phyloP scores from a whole-genome alignment of 352 stramenopile genomes.

The Peronosclerospora sorghi region DNA sequence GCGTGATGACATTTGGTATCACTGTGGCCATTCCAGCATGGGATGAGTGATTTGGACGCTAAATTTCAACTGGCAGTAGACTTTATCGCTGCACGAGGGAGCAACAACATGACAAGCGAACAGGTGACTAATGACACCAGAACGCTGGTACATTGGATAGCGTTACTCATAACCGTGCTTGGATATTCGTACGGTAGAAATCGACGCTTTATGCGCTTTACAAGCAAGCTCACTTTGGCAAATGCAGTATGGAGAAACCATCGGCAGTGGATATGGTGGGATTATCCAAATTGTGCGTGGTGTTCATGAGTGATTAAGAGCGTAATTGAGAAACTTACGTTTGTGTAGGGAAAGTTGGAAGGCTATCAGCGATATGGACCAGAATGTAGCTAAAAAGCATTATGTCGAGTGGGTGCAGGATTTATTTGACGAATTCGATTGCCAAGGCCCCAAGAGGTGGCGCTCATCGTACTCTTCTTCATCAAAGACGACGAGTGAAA shows the following conservation, averaged over 20 bases:
- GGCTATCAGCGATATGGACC: conserved; percentile 42
- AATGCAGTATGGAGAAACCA: conserved; percentile 40
- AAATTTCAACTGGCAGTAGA: conserved; percentile 67
- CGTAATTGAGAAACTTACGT: neutral
- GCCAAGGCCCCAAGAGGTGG: conserved; percentile 21
- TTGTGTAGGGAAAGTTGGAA: conserved; percentile 51
- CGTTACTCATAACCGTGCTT: conserved; percentile 6
- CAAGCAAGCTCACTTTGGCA: conserved; percentile 64
- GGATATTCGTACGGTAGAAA: conserved; percentile 20
- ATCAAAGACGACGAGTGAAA: conserved; percentile 18
- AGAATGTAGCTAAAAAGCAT: conserved; percentile 45
- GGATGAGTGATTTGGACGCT: conserved; percentile 45
- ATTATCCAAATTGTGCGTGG: conserved; percentile 54
- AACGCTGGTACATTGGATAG: neutral
- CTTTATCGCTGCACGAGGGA: conserved; percentile 33
- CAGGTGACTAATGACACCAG: conserved; percentile 23
- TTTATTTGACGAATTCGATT: conserved; percentile 58
- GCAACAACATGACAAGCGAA: conserved; percentile 50
- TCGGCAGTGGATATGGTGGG: conserved; percentile 57
- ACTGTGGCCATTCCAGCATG: conserved; percentile 22
- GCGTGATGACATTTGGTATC: neutral
- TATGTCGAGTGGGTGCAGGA: conserved; percentile 64
- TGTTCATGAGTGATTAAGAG: neutral
- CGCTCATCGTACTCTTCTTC: conserved; percentile 8
- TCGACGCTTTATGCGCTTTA: conserved; percentile 73